These are phyloP conservation scores for Sclerotinia minor DNA, from an alignment of 2,329 filamentous ascomycete species.

Conservation along the genomic window DNA sequence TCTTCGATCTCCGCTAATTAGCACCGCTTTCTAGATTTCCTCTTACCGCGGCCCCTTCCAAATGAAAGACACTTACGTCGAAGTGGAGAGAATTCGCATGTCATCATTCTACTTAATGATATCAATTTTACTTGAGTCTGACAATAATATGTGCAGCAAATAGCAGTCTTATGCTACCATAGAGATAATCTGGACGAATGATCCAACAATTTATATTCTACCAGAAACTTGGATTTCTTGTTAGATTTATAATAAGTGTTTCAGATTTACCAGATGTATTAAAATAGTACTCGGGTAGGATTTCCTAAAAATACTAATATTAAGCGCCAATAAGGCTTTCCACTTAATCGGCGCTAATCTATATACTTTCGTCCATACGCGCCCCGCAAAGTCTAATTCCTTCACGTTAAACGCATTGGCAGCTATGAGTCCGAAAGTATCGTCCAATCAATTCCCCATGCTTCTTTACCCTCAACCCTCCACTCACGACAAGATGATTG, in stretches of 20 bases:
- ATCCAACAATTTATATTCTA: neutral
- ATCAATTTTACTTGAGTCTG: constrained; percentile 2
- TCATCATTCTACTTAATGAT: constrained; percentile 8
- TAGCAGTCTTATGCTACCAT: constrained; percentile 1
- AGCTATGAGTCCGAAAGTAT: neutral
- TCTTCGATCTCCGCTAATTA: neutral
- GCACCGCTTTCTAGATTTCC: no score
- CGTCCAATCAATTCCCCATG: neutral
- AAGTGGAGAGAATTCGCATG: constrained; percentile 3
- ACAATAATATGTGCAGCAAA: neutral
- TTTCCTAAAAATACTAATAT: neutral
- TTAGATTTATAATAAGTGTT: neutral
- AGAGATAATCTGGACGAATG: neutral
- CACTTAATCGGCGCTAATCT: neutral
- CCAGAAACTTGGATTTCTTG: neutral
- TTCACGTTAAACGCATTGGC: neutral
- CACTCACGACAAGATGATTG: neutral
- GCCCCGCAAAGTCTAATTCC: constrained; percentile 10
- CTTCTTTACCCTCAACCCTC: neutral
- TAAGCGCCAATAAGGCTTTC: neutral
- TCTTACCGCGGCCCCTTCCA: neutral
- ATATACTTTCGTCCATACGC: neutral
- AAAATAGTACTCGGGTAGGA: neutral
- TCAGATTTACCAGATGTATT: neutral
- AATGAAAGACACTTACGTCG: constrained; percentile 4